These are phyloP conservation scores for Fonsecaea monophora DNA, from an alignment of 2,329 filamentous ascomycete species.

Conservation along the genomic window DNA sequence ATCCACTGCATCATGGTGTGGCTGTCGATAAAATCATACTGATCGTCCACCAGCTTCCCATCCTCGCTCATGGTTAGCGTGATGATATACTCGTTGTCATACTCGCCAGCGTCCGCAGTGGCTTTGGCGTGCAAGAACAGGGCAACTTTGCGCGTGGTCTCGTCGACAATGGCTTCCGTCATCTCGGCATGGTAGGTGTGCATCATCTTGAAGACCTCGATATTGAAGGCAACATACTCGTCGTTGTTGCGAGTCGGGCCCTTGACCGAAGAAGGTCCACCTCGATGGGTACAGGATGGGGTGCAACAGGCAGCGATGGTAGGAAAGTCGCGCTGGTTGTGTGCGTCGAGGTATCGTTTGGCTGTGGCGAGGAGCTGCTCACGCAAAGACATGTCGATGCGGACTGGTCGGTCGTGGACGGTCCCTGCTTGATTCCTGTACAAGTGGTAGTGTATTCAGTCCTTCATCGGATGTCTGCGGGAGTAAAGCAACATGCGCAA, in stretches of 20 bases:
- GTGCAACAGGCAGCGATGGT: neutral
- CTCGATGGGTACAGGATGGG: slow-evolving; percentile 3
- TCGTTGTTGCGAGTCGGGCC: slow-evolving; percentile 1
- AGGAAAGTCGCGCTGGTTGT: neutral
- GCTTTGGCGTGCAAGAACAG: slow-evolving; percentile 6
- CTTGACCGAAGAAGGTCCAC: neutral
- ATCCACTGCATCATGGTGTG: slow-evolving; percentile 5
- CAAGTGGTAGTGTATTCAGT: neutral
- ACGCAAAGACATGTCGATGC: neutral
- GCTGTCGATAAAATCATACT: slow-evolving; percentile 5
- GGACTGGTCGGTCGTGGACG: too few species aligned
- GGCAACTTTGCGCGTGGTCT: slow-evolving; percentile 1
- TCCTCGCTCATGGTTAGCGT: slow-evolving; percentile 5
- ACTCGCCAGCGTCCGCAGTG: neutral
- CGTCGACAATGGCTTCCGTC: slow-evolving; percentile 1
- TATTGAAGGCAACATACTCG: neutral
- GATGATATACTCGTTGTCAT: slow-evolving; percentile 10
- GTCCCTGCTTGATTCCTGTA: neutral
- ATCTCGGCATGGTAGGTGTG: slow-evolving; percentile 1
- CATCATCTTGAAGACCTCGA: slow-evolving; percentile 8
- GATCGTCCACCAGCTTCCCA: neutral
- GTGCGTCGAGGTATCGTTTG: neutral
- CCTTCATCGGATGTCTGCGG: neutral
- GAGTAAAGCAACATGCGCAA: neutral
- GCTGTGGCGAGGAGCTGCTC: slow-evolving; percentile 1